Base-by-base conservation (phyloP, 129 eudicot species). In the Gnaphalium uliginosum region DNA sequence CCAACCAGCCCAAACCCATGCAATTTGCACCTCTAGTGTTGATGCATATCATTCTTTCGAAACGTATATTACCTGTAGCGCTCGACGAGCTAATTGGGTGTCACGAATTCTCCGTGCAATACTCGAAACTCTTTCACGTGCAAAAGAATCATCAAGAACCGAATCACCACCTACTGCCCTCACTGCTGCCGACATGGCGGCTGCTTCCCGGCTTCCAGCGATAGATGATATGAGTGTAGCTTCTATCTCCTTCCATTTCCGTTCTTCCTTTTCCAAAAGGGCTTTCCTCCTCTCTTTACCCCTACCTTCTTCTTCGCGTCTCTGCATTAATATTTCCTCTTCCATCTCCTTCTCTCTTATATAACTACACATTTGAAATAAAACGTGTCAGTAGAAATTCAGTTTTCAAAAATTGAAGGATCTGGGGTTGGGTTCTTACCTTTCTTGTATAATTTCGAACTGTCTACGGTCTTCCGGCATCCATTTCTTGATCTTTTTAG, bases 131-230 rank as follows among this genome's bases (percentile, higher is more conserved):
- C 97, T 76, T 72, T 95, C 97, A 41, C 99, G 96, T 71, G 99
- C 99, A 80, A 95, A 91, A 29, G 96, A 87, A 83, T 95, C 93
- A 69, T 89, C 99, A 83, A 91, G 92, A 82, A 91, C 97, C 46
- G 99, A 95, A 82, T 95, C 99, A 83, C 99, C 90, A 58, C 99
- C 99, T 1, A 95, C 92, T 3, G 99, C 99, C 63, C 99, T 94
- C 73, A 95, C 92, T 39, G 99, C 99, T 62, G 96, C 97, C 33
- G 99, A 92, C 96, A 95, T 81, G 61, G 99, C 99, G 56, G 96
- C 96, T 15, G 99, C 99, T 80, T 95, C 99, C 68, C 99, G 79
- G 71, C 90, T 89, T 53, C 99, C 99, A 64, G 97, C 99, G 73
- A 95, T 91, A 35, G 97, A 95, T 57, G 99, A 91, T 69, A 95